These are phyloP conservation scores for Dactylellina sp. DNA, from an alignment of 2,329 filamentous ascomycete species.

Conservation along the genomic window DNA sequence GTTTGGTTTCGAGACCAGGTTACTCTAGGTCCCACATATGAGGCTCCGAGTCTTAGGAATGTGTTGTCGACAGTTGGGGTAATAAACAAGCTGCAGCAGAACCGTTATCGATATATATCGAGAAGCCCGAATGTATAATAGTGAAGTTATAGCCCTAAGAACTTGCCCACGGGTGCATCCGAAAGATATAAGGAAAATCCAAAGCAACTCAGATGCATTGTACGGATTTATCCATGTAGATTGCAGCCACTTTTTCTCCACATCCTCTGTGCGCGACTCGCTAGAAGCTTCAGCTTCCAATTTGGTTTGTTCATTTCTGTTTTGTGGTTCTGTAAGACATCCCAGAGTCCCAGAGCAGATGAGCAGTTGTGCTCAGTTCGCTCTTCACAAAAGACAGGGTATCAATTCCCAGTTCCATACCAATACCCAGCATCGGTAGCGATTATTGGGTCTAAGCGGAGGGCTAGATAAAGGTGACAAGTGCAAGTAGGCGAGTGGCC, in stretches of 20 bases:
- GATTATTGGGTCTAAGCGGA: constrained; percentile 40
- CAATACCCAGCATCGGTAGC: constrained; percentile 36
- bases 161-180: constrained; percentile 9
- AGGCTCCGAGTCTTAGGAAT: not conserved
- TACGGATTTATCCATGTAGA: constrained; percentile 17
- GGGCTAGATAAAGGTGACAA: constrained; percentile 13
- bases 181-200: constrained; percentile 41
- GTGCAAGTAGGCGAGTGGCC: constrained; percentile 11
- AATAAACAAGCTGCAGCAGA: too few relatives aligned
- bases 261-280: constrained; percentile 28
- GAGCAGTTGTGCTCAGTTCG: constrained; percentile 36
- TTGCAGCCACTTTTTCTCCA: constrained; percentile 5
- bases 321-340: constrained; percentile 6
- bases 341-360: constrained; percentile 9
- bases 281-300: constrained; percentile 28
- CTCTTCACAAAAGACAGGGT: constrained; percentile 36
- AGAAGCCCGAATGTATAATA: constrained; percentile 32
- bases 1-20: too few relatives aligned
- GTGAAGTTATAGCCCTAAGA: constrained; percentile 42
- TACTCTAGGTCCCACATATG: not conserved
- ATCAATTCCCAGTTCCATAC: constrained; percentile 18
- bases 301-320: constrained; percentile 21
- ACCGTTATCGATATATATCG: not conserved
- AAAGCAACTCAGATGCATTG: not conserved
- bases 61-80: constrained; percentile 35